A percentile compares a stretch with the other conserved stretches of the same genome.
These are phyloP conservation scores for Wickerhamomyces hampshirensis DNA, from an alignment of 805 yeast genomes.

Conservation along the genomic window DNA sequence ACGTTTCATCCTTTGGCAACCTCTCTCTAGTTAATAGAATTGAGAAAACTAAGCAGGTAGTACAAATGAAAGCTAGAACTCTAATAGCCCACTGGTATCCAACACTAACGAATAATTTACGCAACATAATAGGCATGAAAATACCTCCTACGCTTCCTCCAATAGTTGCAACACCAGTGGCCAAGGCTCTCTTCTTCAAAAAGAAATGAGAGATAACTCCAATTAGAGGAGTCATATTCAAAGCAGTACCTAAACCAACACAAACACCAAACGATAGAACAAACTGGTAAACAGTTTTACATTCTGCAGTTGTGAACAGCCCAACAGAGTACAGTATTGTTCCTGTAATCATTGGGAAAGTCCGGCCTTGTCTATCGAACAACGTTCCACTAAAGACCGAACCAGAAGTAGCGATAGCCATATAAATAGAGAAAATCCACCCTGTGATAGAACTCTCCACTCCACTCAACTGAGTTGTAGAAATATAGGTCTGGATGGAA, in stretches of 20 bases:
- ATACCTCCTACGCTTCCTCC: conserved; percentile 61
- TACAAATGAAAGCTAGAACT: conserved; percentile 43
- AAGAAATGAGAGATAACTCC: conserved; percentile 68
- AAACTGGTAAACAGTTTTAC: conserved; percentile 53
- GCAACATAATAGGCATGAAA: conserved; percentile 49
- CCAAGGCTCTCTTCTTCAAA: conserved; percentile 50
- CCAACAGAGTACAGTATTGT: conserved; percentile 45
- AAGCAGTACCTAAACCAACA: conserved; percentile 55
- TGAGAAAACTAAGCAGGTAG: conserved; percentile 33
- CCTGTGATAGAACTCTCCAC: conserved; percentile 45
- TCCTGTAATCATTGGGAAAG: conserved; percentile 40
- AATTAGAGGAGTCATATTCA: conserved; percentile 57
- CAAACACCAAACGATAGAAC: conserved; percentile 53
- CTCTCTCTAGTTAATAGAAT: conserved; percentile 38
- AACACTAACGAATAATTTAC: conserved; percentile 41
- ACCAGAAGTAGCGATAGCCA: conserved; percentile 46
- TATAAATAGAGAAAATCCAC: conserved; percentile 64
- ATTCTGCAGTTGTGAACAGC: conserved; percentile 50
- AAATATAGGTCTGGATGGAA: conserved; percentile 59
- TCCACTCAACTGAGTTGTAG: conserved; percentile 45
- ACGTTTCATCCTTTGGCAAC: conserved; percentile 30
- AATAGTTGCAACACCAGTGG: conserved; percentile 44
- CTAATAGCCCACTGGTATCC: conserved; percentile 62
- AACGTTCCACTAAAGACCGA: conserved; percentile 53
- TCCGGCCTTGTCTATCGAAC: conserved; percentile 60